Conservation (phyloP, 441 rosid species). For the Gossypium gossypioides region DNA sequence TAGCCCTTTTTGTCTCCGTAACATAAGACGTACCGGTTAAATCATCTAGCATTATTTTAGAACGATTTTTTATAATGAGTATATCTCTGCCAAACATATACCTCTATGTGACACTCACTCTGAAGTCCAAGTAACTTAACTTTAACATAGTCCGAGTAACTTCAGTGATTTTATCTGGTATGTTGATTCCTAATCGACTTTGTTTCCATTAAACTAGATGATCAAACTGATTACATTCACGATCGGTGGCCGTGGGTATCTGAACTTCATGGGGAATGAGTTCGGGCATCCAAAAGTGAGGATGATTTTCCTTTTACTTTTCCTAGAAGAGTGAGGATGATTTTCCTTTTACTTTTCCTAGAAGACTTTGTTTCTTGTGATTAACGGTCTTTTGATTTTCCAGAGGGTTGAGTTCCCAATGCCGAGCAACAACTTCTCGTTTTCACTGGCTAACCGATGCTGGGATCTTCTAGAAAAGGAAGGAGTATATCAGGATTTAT, state of each 20-base stretch:
- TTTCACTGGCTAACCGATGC: conserved; percentile 69
- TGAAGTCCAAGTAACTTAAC: not conserved
- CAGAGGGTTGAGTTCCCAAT: conserved; percentile 94
- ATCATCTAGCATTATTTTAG: not conserved
- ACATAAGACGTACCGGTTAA: not conserved
- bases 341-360: conserved; percentile 10
- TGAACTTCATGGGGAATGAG: conserved; percentile 96
- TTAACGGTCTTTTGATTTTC: conserved; percentile 22
- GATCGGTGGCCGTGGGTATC: conserved; percentile 75
- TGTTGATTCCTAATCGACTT: conserved; percentile 11
- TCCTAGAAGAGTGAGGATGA: conserved; percentile 28
- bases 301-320: conserved; percentile 15
- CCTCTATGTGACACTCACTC: not conserved
- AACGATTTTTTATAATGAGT: not conserved
- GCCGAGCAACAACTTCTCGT: conserved; percentile 77
- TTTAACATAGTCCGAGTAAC: not conserved
- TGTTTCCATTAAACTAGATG: conserved; percentile 50
- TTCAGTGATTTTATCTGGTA: not conserved
- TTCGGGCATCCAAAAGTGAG: conserved; percentile 90
- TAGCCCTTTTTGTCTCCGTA: not conserved
- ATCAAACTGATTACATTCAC: conserved; percentile 78
- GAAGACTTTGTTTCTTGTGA: conserved; percentile 16
- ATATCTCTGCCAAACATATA: not conserved
- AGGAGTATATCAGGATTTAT: conserved; percentile 45
- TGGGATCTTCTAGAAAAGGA: conserved; percentile 73